Conservation (phyloP, 495 filamentous ascomycete species). For the Mytilinidion resinicola region DNA sequence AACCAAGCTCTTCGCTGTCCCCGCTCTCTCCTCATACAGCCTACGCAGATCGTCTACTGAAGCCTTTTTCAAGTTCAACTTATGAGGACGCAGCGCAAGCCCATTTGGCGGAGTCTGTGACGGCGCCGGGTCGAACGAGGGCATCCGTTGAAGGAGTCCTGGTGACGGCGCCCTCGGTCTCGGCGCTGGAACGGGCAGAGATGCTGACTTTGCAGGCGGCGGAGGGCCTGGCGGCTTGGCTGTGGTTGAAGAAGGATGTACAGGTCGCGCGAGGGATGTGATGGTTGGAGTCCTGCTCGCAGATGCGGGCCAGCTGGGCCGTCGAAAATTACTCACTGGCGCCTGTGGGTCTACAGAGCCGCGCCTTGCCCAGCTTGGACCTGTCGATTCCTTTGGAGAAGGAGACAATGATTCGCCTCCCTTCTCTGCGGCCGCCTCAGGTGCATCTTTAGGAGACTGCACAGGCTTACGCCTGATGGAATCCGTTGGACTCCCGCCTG, state of each 20-base stretch:
- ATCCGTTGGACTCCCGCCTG: conserved; percentile 5
- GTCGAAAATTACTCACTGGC: conserved; percentile 23
- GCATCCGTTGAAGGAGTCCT: conserved; percentile 33
- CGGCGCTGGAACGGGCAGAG: conserved; percentile 17
- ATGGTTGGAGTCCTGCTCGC: conserved; percentile 24
- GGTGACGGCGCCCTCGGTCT: conserved; percentile 31
- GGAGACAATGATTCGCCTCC: background rate
- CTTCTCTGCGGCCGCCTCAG: background rate
- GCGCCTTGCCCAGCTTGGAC: background rate
- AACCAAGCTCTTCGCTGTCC: conserved; percentile 29
- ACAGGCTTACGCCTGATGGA: conserved; percentile 14
- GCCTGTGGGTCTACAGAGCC: conserved; percentile 1
- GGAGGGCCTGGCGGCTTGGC: background rate
- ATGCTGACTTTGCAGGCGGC: conserved; percentile 18
- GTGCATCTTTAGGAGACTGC: background rate
- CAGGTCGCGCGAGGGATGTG: conserved; percentile 29
- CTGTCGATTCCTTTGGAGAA: background rate
- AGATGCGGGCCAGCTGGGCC: conserved; percentile 32
- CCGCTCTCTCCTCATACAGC: conserved; percentile 39
- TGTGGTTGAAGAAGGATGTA: conserved; percentile 11
- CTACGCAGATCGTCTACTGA: conserved; percentile 37
- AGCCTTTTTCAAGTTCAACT: conserved; percentile 31
- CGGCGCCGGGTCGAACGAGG: conserved; percentile 24
- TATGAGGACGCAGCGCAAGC: conserved; percentile 19
- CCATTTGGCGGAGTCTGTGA: background rate